Conservation (phyloP, 768 basidiomycete genomes). For the Jaapia argillacea region DNA sequence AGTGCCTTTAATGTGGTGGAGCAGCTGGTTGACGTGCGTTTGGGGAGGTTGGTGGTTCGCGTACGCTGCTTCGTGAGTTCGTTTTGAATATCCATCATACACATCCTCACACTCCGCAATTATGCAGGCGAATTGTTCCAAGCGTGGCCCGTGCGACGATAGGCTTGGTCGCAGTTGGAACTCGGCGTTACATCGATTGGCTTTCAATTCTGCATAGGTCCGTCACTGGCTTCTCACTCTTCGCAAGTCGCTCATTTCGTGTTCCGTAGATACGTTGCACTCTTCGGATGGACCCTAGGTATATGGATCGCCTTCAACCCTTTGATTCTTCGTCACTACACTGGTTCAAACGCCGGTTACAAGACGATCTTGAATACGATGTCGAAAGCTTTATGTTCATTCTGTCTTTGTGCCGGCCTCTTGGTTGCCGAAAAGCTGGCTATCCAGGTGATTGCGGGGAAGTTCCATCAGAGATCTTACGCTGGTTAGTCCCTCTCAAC, state of each 20-base stretch:
- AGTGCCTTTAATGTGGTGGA: conserved; percentile 65
- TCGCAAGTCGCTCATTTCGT: conserved; percentile 1
- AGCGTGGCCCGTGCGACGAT: conserved; percentile 48
- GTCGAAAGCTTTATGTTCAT: conserved; percentile 60
- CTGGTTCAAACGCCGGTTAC: conserved; percentile 16
- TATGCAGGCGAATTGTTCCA: conserved; percentile 37
- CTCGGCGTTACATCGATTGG: conserved; percentile 76
- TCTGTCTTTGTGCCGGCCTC: conserved; percentile 57
- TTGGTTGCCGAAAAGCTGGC: conserved; percentile 77
- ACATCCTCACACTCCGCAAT: conserved; percentile 6
- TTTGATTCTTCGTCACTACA: conserved; percentile 37
- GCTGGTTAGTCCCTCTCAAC: conserved; percentile 27
- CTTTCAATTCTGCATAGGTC: conserved; percentile 54
- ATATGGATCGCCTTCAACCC: conserved; percentile 71
- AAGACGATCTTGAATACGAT: conserved; percentile 41
- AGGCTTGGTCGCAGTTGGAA: conserved; percentile 65
- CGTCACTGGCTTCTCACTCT: conserved; percentile 6
- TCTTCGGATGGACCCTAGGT: conserved; percentile 55
- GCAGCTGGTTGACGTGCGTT: conserved; percentile 69
- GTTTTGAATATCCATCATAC: conserved; percentile 5
- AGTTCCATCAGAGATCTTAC: conserved; percentile 75
- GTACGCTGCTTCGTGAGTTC: conserved; percentile 50
- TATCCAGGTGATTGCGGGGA: conserved; percentile 77
- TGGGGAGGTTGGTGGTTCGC: conserved; percentile 85
- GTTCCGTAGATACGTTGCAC: conserved; percentile 42